Evolutionary conservation across 169 alveolate genomes (phyloP), one percentile per base, ranked within the genome.

Genomic region (Plasmodium coatneyi): DNA sequence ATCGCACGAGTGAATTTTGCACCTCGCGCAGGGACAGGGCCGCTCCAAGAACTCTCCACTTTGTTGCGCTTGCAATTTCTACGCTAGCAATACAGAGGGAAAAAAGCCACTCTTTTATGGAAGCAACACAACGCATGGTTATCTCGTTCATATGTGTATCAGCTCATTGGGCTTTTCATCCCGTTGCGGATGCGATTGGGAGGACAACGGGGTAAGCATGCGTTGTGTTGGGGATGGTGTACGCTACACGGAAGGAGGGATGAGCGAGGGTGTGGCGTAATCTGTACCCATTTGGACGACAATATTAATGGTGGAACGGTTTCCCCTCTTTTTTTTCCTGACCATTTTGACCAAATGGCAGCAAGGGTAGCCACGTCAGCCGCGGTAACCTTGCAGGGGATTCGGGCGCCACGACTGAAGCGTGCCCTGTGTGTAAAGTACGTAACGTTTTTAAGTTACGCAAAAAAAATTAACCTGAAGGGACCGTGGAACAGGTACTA

Each of bases 401-500:
- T 41, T n/a, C 39, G 19, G 43, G 10, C 19, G 41, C 39, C 30
- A 14, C 41, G 49, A 12, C 10, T 82, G 36, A 82, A 82, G 46
- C 39, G 81, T 41, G 22, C 82, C 36, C 56, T 84, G 16, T 84
- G 92, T 36, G 49, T 84, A 10, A 84, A 84, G 78, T 84, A 84
- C 78, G 12, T 84, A 84, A 46, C 52, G 10, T 84, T 84, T 71
- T 84, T 84, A 72, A 43, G 34, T 72, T 72, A 71, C 78, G 49
- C 54, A 60, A 84, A 84, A 74, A 84, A 25, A 12, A 16, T 25
- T 71, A 71, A 22, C 3, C 39, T 84, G 22, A 71, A 49, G 78
- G 54, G 79, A 49, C 41, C 34, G 32, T 84, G 92, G 92, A 32
- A 84, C 56, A 84, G 92, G 39, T 49, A 84, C 52, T 84, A 84